These are phyloP conservation scores for Metarhizium brunneum DNA, from an alignment of 2,329 filamentous ascomycete genomes.

Conservation along the genomic window DNA sequence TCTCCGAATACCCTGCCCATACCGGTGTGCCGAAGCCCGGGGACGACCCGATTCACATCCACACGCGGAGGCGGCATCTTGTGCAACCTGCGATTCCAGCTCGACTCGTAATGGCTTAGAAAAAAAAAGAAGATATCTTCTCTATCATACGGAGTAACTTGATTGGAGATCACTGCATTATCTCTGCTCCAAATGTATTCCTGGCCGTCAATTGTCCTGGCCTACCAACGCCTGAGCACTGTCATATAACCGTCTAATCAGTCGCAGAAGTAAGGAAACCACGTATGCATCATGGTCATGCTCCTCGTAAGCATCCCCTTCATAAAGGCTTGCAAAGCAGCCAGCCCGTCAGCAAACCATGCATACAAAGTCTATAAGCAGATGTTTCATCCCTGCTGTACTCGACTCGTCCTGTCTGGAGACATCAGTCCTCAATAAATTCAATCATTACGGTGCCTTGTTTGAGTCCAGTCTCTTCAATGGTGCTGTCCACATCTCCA, in stretches of 20 bases:
- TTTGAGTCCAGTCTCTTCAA: constrained; percentile 77
- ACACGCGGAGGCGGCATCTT: too few relatives aligned
- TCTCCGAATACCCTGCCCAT: not conserved
- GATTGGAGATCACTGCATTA: not conserved
- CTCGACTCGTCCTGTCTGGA: constrained; percentile 1
- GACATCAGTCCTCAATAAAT: constrained; percentile 52
- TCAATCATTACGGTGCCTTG: constrained; percentile 95
- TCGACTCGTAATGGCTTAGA: not conserved
- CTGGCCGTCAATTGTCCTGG: not conserved
- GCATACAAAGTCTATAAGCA: not conserved
- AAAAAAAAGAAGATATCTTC: not conserved
- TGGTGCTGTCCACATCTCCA: constrained; percentile 60
- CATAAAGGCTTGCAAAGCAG: not conserved
- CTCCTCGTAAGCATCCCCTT: not conserved
- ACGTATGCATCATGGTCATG: not conserved
- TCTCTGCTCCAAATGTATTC: not conserved
- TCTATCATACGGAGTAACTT: not conserved
- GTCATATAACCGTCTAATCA: not conserved
- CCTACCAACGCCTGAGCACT: not conserved
- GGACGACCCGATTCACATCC: not conserved
- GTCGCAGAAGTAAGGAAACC: not conserved
- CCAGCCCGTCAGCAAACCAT: not conserved
- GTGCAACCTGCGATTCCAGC: not conserved
- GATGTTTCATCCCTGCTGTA: not conserved
- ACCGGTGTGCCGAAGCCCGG: not conserved